Evolutionary conservation across 2,329 filamentous ascomycete genomes (phyloP).

Genomic region (Byssoonygena ceratinophila): DNA sequence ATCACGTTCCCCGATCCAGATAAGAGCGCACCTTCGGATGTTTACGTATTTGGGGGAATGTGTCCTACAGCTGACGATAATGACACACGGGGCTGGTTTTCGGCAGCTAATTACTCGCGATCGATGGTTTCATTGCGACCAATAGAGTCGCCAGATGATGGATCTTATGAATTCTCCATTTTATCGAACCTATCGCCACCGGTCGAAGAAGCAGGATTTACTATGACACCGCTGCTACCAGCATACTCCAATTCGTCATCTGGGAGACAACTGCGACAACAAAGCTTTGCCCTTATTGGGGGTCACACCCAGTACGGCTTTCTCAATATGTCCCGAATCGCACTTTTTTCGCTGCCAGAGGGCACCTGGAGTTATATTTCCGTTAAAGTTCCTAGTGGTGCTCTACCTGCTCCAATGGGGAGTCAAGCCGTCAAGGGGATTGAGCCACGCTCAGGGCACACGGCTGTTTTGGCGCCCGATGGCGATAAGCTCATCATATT

Average conservation of each 20-base stretch:
- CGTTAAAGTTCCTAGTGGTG: conserved; percentile 36
- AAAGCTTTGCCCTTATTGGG: conserved; percentile 69
- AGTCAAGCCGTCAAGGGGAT: conserved; percentile 39
- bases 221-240: conserved; percentile 61
- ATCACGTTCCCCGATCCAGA: conserved; percentile 58
- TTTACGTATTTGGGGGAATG: conserved; percentile 85
- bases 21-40: conserved; percentile 31
- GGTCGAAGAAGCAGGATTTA: conserved; percentile 76
- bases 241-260: conserved; percentile 57
- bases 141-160: conserved; percentile 14
- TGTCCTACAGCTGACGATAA: conserved; percentile 47
- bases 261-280: conserved; percentile 57
- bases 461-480: conserved; percentile 67
- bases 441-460: conserved; percentile 81
- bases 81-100: conserved; percentile 51
- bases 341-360: conserved; percentile 76
- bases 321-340: conserved; percentile 87
- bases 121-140: conserved; percentile 55
- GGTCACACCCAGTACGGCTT: conserved; percentile 76
- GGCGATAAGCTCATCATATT: conserved; percentile 66
- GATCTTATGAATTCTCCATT: conserved; percentile 37
- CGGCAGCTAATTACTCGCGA: conserved; percentile 65
- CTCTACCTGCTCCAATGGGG: not conserved
- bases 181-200: conserved; percentile 52
- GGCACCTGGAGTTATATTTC: conserved; percentile 74